Base-by-base conservation (phyloP, 805 yeast genomes). In the Saturnispora gosingensis region DNA sequence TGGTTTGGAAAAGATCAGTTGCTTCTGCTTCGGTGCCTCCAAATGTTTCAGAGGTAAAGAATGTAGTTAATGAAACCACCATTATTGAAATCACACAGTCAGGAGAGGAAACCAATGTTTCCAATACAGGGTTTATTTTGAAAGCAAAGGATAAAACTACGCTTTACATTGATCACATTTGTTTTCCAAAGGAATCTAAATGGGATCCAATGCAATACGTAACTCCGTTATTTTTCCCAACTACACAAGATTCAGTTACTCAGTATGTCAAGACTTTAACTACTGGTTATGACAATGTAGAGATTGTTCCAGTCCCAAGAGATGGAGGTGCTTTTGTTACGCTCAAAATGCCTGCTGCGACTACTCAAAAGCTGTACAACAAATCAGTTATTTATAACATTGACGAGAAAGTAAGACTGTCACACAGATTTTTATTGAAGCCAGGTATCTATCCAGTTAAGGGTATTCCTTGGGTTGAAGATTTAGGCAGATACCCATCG, bases 391-490 rank as follows among this genome's bases (percentile, higher is more conserved):
- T 56, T 24, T 56, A 56, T 42, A 56, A 53, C n/a, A 39, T 56
- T 7, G 34, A 44, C 13, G 50, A 51, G 16, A 56, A 56, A 39
- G 48, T 49, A 27, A 45, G 40, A 7, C 45, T 43, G 47, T 45
- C 44, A 10, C 58, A 56, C 43, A 53, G 58, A 43, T 72, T 71
- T 50, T 59, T 80, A n/a, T 65, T 76, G 2, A 70, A 67, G 52
- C 85, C 83, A 2, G 69, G 71, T 53, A 83, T 76, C 49, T 83
- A 74, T 61, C 82, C 85, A 0, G 97, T 93, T 1, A 83, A 85
- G 59, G 99, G 99, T 55, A 72, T 77, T 1, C 99, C 99, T 0
- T 91, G 97, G 97, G 85, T 93, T 54, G 98, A 91, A 68, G 99
- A 93, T 64, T 72, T 93, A 64, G 77, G 87, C 59, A 70, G 97